These are phyloP conservation scores for Boletus reticuloceps DNA, from an alignment of 768 basidiomycete genomes.

Conservation along the genomic window DNA sequence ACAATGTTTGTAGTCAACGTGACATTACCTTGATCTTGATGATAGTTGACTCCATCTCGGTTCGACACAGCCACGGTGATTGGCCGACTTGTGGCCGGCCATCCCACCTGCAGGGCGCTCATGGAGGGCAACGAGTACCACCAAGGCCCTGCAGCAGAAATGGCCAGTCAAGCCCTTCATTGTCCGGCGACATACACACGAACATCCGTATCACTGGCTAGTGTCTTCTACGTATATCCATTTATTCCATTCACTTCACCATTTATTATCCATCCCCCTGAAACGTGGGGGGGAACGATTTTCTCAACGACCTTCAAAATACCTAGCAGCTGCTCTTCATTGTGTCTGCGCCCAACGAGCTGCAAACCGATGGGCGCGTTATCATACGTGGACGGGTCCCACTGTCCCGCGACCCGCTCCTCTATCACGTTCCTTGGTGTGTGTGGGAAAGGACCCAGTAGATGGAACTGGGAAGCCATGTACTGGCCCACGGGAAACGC, in stretches of 20 bases:
- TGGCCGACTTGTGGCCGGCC: conserved; percentile 4
- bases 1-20: too few relatives aligned
- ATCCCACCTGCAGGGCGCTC: conserved; percentile 5
- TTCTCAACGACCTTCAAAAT: conserved; percentile 41
- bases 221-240: background rate
- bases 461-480: conserved; percentile 22
- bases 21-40: too few relatives aligned
- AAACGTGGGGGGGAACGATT: conserved; percentile 14
- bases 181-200: conserved; percentile 4
- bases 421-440: conserved; percentile 37
- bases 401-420: conserved; percentile 35
- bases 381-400: conserved; percentile 41
- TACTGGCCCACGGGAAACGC: conserved; percentile 46
- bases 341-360: conserved; percentile 48
- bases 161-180: conserved; percentile 9
- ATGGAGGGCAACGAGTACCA: background rate
- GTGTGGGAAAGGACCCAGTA: conserved; percentile 9
- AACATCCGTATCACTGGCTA: background rate
- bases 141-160: conserved; percentile 8
- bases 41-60: too few relatives aligned
- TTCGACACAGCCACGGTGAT: background rate
- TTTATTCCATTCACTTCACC: conserved; percentile 9
- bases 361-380: conserved; percentile 47
- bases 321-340: conserved; percentile 48
- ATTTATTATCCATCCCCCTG: conserved; percentile 5